A percentile compares a stretch with the other conserved stretches of the same genome.
Evolutionary conservation across 768 basidiomycete genomes (phyloP).

Genomic region (Lactifluus rugatus): DNA sequence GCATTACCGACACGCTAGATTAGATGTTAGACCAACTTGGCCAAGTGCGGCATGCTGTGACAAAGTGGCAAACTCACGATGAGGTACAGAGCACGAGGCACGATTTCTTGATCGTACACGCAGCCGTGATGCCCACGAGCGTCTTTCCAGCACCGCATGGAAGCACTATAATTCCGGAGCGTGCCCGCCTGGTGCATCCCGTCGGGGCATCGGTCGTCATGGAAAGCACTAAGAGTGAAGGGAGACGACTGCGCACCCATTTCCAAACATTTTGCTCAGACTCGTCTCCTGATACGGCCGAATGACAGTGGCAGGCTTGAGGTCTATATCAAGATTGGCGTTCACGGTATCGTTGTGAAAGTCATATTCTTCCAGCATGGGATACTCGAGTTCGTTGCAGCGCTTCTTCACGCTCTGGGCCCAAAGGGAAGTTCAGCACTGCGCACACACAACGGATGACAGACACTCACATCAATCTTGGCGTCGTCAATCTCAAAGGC

Average conservation of each 20-base stretch:
- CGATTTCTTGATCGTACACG: constrained; percentile 98
- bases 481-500: constrained; percentile 92
- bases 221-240: not conserved
- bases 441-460: not conserved
- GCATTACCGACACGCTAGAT: constrained; percentile 82
- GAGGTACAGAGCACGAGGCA: constrained; percentile 96
- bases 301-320: constrained; percentile 96
- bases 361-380: constrained; percentile 98
- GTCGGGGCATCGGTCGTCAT: constrained; percentile 9
- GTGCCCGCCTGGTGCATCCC: constrained; percentile 62
- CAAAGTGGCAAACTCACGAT: constrained; percentile 51
- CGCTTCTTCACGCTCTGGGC: constrained; percentile 86
- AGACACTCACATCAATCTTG: constrained; percentile 71
- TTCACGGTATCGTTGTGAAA: constrained; percentile 96
- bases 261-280: constrained; percentile 99
- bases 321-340: constrained; percentile 93
- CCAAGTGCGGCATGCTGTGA: not conserved
- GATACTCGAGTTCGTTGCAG: constrained; percentile 94
- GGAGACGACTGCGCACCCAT: constrained; percentile 56
- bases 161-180: constrained; percentile 95
- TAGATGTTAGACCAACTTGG: constrained; percentile 11
- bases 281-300: constrained; percentile 98
- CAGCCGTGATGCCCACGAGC: constrained; percentile 97
- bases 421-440: not conserved
- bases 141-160: constrained; percentile 99